Percentiles rank a stretch among this genome's conserved stretches.
Evolutionary conservation across 306 rosid genomes (phyloP).

Genomic region (Hippophae tibetana): DNA sequence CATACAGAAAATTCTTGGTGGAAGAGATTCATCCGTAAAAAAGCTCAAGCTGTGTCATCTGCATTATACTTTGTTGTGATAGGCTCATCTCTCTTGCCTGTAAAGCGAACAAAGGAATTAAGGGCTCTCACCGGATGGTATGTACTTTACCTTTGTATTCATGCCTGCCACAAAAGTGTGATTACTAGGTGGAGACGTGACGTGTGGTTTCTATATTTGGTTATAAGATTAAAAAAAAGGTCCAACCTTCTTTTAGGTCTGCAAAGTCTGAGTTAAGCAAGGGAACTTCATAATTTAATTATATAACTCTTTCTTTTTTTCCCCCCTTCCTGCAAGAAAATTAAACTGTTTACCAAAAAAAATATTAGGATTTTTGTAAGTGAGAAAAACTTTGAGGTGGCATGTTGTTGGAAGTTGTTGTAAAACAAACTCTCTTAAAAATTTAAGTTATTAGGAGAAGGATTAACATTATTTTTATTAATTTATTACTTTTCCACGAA

Average conservation of each 20-base stretch:
- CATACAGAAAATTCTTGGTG: conserved; percentile 57
- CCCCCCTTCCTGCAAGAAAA: no score
- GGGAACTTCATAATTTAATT: no score
- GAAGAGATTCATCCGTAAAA: conserved; percentile 46
- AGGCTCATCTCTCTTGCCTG: conserved; percentile 49
- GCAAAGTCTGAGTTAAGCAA: background rate
- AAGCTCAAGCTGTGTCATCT: conserved; percentile 23
- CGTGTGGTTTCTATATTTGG: background rate
- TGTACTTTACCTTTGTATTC: conserved; percentile 18
- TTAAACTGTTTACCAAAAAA: no score
- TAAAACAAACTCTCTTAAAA: no score
- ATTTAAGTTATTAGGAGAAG: no score
- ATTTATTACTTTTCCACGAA: no score
- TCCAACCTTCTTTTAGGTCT: background rate
- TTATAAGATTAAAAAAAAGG: background rate
- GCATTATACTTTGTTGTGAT: conserved; percentile 34
- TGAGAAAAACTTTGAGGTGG: no score
- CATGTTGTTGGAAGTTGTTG: no score
- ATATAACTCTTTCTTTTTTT: no score
- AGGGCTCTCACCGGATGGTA: conserved; percentile 86
- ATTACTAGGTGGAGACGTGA: background rate
- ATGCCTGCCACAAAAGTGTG: background rate
- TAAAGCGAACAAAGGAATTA: conserved; percentile 77
- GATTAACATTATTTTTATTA: no score
- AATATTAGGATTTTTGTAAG: no score